Conservation (phyloP, 164 flowering plant species). For the Macadamia tetraphylla region DNA sequence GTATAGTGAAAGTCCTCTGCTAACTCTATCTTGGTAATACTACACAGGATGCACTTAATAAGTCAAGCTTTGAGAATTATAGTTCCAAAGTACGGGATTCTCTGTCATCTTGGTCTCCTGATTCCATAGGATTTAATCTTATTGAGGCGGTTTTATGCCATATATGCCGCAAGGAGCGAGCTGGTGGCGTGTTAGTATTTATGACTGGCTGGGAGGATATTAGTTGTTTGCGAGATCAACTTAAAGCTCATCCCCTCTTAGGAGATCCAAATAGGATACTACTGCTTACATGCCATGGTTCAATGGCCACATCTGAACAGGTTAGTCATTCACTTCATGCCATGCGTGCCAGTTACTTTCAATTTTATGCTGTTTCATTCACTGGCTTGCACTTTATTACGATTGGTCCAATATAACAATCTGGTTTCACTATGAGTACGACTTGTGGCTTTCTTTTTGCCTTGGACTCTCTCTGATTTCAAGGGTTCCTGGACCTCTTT, state of each 20-base stretch:
- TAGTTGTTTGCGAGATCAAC: constrained; percentile 83
- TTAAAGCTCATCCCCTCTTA: constrained; percentile 91
- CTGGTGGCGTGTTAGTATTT: constrained; percentile 93
- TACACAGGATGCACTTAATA: constrained; percentile 76
- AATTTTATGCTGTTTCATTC: background rate
- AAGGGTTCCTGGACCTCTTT: too few species aligned
- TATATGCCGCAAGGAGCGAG: constrained; percentile 91
- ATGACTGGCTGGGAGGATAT: constrained; percentile 99
- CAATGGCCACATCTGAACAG: constrained; percentile 99
- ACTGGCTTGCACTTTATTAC: background rate
- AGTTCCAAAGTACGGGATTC: constrained; percentile 89
- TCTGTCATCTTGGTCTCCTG: constrained; percentile 83
- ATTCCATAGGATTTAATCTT: constrained; percentile 93
- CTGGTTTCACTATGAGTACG: too few species aligned
- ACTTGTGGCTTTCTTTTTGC: too few species aligned
- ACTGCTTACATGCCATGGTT: constrained; percentile 94
- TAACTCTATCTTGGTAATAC: constrained; percentile 6
- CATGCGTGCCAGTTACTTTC: background rate
- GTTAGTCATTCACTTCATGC: constrained; percentile 22
- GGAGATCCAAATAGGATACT: constrained; percentile 97
- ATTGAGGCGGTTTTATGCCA: constrained; percentile 96
- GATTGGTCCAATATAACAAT: background rate
- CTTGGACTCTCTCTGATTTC: too few species aligned
- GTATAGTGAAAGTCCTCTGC: background rate
- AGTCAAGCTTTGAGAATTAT: constrained; percentile 76